Percentiles rank a stretch among this genome's conserved stretches.
These are phyloP conservation scores for Solanum clarkiae DNA, from an alignment of 257 asterid species.

Conservation along the genomic window DNA sequence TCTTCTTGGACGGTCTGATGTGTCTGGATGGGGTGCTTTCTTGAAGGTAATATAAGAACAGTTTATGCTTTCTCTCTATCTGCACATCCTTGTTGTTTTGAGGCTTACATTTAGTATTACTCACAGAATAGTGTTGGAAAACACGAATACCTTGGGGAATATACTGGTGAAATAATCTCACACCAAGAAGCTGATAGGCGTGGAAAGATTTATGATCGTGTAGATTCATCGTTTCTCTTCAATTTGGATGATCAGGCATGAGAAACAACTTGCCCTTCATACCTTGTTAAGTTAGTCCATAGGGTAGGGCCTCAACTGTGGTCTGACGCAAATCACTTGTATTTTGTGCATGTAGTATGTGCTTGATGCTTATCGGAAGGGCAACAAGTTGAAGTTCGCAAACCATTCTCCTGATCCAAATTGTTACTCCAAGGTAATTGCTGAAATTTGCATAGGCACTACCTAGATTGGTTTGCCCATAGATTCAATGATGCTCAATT, in stretches of 20 bases:
- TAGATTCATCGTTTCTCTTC: constrained; percentile 63
- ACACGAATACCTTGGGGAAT: constrained; percentile 74
- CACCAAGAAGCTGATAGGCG: constrained; percentile 86
- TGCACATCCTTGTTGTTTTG: background rate
- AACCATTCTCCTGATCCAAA: constrained; percentile 94
- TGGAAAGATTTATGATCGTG: constrained; percentile 69
- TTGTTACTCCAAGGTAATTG: constrained; percentile 83
- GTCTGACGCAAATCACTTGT: background rate
- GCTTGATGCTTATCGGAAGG: constrained; percentile 91
- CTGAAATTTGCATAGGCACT: background rate
- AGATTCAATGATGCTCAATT: background rate
- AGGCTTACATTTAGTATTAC: background rate
- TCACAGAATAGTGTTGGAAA: constrained; percentile 64
- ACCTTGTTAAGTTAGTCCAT: background rate
- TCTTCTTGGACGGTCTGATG: constrained; percentile 82
- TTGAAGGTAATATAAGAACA: constrained; percentile 53
- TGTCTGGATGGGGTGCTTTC: constrained; percentile 99
- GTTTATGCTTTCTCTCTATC: background rate
- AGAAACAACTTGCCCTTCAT: background rate
- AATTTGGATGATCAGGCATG: constrained; percentile 61
- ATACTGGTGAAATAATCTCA: constrained; percentile 68
- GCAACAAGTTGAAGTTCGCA: constrained; percentile 92
- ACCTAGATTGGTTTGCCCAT: background rate
- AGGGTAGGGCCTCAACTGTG: background rate
- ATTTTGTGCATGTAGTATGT: constrained; percentile 50